phyloP scores from a whole-genome alignment of 345 rosid genomes.

The Corymbia maculata region DNA sequence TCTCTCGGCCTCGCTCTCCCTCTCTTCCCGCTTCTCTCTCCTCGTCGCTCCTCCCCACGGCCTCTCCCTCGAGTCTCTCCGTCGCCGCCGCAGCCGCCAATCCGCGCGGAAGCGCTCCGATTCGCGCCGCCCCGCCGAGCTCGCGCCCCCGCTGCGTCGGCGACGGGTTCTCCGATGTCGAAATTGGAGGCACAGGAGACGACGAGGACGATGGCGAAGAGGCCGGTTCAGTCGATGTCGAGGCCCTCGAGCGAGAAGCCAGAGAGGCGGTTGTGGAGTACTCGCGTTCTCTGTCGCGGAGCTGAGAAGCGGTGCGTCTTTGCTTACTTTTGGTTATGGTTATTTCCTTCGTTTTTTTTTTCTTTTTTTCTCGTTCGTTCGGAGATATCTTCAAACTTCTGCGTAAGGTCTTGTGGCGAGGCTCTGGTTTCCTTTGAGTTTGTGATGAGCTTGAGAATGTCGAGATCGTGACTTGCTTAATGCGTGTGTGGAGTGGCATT shows the following conservation, averaged over 20 bases:
- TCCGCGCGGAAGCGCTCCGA: neutral
- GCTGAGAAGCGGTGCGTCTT: conserved; percentile 40
- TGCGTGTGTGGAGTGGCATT: neutral
- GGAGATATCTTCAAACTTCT: neutral
- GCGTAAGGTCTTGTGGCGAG: neutral
- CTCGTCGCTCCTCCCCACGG: neutral
- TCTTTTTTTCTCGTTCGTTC: neutral
- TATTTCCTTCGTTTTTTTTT: neutral
- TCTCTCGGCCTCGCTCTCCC: neutral
- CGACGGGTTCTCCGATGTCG: neutral
- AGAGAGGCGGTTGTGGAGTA: conserved; percentile 47
- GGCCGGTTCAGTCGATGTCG: conserved; percentile 28
- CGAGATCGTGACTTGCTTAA: neutral
- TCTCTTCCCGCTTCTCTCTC: neutral
- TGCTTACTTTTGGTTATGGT: neutral
- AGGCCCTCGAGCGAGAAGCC: conserved; percentile 67
- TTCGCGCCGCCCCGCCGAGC: neutral
- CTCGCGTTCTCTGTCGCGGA: conserved; percentile 51
- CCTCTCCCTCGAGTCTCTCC: neutral
- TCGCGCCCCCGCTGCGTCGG: neutral
- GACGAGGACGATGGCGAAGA: conserved; percentile 13
- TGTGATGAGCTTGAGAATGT: neutral
- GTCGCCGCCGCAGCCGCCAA: neutral
- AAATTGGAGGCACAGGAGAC: neutral
- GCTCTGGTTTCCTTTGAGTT: neutral